Evolutionary conservation across 164 flowering plant species (phyloP).

Genomic region (Piper betle): DNA sequence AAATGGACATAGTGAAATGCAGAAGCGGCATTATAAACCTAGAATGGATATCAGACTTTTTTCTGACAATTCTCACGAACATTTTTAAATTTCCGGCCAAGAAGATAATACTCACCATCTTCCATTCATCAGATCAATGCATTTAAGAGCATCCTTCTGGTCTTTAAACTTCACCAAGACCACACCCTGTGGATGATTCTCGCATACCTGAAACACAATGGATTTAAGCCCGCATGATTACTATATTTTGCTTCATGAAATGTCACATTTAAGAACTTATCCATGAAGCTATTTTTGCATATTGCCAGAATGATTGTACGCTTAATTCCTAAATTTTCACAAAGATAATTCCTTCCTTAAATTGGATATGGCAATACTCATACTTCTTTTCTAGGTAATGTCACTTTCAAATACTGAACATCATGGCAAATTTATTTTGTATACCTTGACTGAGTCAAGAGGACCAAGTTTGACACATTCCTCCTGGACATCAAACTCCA

Average conservation of each 20-base stretch:
- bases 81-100: neutral
- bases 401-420: too few relatives aligned
- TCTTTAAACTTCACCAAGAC: slow-evolving; percentile 79
- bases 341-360: too few relatives aligned
- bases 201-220: slow-evolving; percentile 55
- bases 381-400: neutral
- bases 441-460: slow-evolving; percentile 70
- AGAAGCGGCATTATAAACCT: neutral
- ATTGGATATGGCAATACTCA: neutral
- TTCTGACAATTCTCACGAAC: neutral
- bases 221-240: neutral
- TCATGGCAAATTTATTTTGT: neutral
- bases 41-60: neutral
- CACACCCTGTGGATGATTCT: slow-evolving; percentile 94
- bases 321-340: too few relatives aligned
- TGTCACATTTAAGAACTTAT: neutral
- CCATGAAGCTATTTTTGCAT: too few relatives aligned
- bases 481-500: slow-evolving; percentile 67
- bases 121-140: slow-evolving; percentile 91
- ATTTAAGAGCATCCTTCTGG: slow-evolving; percentile 69
- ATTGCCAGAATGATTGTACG: too few relatives aligned
- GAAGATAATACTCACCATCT: slow-evolving; percentile 53
- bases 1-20: too few relatives aligned
- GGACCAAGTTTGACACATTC: slow-evolving; percentile 87
- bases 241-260: neutral